Conservation (phyloP, 2,329 filamentous ascomycete genomes). For the Coniella vitis region DNA sequence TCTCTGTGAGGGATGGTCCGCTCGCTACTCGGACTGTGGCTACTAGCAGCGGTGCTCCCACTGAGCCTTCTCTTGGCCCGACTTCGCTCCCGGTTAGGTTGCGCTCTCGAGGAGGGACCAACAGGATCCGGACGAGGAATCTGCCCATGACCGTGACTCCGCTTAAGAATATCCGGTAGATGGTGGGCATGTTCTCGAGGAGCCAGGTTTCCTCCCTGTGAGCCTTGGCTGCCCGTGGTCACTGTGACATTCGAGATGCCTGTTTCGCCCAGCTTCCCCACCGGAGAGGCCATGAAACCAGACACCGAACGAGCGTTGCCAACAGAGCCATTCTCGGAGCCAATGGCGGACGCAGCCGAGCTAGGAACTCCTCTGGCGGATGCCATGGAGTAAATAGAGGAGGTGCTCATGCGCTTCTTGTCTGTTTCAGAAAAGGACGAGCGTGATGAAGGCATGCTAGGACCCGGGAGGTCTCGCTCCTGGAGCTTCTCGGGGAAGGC, state of each 20-base stretch:
- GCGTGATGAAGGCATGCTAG: slow-evolving; percentile 34
- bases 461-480: slow-evolving; percentile 38
- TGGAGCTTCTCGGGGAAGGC: slow-evolving; percentile 24
- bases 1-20: slow-evolving; percentile 42
- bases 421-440: slow-evolving; percentile 45
- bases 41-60: slow-evolving; percentile 74
- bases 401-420: slow-evolving; percentile 62
- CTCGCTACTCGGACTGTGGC: slow-evolving; percentile 71
- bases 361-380: slow-evolving; percentile 50
- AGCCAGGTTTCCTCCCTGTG: slow-evolving; percentile 37
- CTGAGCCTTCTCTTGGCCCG: slow-evolving; percentile 70
- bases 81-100: slow-evolving; percentile 55
- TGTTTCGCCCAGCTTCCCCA: slow-evolving; percentile 43
- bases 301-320: slow-evolving; percentile 36
- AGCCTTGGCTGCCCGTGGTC: slow-evolving; percentile 40
- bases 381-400: slow-evolving; percentile 64
- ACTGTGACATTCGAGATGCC: slow-evolving; percentile 46
- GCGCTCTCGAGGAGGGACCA: slow-evolving; percentile 29
- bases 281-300: slow-evolving; percentile 38
- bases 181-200: slow-evolving; percentile 36
- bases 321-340: slow-evolving; percentile 39
- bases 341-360: slow-evolving; percentile 45
- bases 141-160: slow-evolving; percentile 25
- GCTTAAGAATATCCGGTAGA: slow-evolving; percentile 40
- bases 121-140: slow-evolving; percentile 23